Evolutionary conservation across 768 basidiomycete species (phyloP).

Genomic region (Sporobolomyces roseus): DNA sequence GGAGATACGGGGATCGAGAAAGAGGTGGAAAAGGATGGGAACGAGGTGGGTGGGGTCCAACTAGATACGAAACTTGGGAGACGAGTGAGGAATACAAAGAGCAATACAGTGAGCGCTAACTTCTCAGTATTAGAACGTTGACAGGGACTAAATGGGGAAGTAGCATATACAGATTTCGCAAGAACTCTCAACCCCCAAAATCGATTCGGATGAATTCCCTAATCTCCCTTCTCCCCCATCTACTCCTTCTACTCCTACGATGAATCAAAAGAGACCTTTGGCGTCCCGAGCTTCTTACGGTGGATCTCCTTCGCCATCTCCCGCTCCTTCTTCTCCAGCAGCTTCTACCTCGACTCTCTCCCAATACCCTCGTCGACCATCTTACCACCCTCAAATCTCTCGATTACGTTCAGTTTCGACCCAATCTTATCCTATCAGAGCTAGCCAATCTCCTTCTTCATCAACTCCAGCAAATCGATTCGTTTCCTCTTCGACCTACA

Average conservation of each 20-base stretch:
- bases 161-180: too few relatives aligned
- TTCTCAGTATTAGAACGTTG: too few relatives aligned
- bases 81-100: too few relatives aligned
- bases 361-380: slow-evolving; percentile 33
- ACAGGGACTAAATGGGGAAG: too few relatives aligned
- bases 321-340: slow-evolving; percentile 23
- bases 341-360: neutral
- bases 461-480: slow-evolving; percentile 55
- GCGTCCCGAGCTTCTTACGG: slow-evolving; percentile 6
- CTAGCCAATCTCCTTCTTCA: too few relatives aligned
- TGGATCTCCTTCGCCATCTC: slow-evolving; percentile 12
- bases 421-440: slow-evolving; percentile 46
- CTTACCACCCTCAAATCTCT: slow-evolving; percentile 51
- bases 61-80: too few relatives aligned
- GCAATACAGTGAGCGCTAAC: too few relatives aligned
- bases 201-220: neutral
- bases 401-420: slow-evolving; percentile 54
- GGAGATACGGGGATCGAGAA: slow-evolving; percentile 56
- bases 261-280: neutral
- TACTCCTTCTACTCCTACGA: slow-evolving; percentile 25
- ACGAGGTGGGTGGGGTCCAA: neutral
- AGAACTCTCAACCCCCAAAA: too few relatives aligned
- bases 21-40: neutral
- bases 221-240: neutral
- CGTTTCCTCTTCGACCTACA: slow-evolving; percentile 68